Evolutionary conservation across 768 basidiomycete genomes (phyloP).

Genomic region (Krasilnikovozyma curviuscula): DNA sequence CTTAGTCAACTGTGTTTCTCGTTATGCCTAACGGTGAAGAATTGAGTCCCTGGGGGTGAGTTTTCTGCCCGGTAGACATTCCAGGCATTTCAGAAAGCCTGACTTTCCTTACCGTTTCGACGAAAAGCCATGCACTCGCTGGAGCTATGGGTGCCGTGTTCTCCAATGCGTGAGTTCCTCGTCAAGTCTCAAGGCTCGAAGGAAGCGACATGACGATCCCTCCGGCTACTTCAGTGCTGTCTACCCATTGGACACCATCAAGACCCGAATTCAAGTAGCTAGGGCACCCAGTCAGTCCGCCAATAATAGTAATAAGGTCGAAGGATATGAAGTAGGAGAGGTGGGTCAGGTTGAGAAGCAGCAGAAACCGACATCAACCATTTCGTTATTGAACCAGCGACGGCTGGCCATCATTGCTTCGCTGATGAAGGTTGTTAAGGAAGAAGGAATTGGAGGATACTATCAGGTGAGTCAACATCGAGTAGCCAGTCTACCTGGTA

Average conservation of each 20-base stretch:
- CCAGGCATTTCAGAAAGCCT: too few relatives aligned
- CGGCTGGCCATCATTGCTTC: slow-evolving; percentile 42
- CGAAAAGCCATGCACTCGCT: slow-evolving; percentile 73
- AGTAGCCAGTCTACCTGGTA: too few relatives aligned
- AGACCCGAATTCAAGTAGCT: slow-evolving; percentile 81
- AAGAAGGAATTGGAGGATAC: slow-evolving; percentile 62
- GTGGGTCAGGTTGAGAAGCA: slow-evolving; percentile 13
- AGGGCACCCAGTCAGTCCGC: not conserved
- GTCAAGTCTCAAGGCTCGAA: not conserved
- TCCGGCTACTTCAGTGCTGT: slow-evolving; percentile 40
- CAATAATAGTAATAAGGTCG: not conserved
- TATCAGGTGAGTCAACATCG: slow-evolving; percentile 41
- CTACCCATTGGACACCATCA: slow-evolving; percentile 88
- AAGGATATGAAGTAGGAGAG: slow-evolving; percentile 24
- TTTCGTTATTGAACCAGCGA: not conserved
- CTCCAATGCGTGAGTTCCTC: slow-evolving; percentile 58
- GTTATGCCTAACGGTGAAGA: too few relatives aligned
- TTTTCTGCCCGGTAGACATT: too few relatives aligned
- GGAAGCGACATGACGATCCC: not conserved
- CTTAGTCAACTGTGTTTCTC: too few relatives aligned
- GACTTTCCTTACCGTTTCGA: too few relatives aligned
- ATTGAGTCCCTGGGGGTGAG: too few relatives aligned
- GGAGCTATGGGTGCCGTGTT: slow-evolving; percentile 88
- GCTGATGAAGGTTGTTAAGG: slow-evolving; percentile 48
- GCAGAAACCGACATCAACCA: not conserved